phyloP scores from a whole-genome alignment of 345 rosid genomes.

The Psidium friedrichsthalianum region DNA sequence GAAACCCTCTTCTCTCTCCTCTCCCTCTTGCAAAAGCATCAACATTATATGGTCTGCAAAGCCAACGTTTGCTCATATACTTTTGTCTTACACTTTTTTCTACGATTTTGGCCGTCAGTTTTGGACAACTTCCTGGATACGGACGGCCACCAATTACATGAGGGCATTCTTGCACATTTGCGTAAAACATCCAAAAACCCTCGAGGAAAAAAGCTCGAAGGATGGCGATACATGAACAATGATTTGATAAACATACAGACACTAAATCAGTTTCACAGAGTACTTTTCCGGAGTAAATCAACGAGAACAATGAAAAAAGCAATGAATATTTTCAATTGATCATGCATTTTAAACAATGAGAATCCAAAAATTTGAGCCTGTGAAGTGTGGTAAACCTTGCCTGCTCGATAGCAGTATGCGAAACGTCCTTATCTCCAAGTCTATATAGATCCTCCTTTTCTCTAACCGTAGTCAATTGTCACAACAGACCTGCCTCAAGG shows the following conservation, averaged over 20 bases:
- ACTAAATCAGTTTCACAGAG: background rate
- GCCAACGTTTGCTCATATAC: background rate
- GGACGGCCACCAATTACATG: no score
- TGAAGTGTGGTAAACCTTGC: background rate
- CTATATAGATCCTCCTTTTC: background rate
- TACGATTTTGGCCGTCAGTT: no score
- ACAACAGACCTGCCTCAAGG: constrained; percentile 88
- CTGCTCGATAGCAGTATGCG: background rate
- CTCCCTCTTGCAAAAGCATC: no score
- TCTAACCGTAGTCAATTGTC: constrained; percentile 10
- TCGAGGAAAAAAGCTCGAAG: background rate
- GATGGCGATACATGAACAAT: background rate
- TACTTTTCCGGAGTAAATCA: background rate
- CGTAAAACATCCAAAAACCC: background rate
- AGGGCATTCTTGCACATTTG: background rate
- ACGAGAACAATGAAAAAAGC: background rate
- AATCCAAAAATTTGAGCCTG: background rate
- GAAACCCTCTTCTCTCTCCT: no score
- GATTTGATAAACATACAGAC: background rate
- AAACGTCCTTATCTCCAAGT: constrained; percentile 11
- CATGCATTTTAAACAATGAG: background rate
- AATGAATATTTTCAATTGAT: background rate
- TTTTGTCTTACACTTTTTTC: background rate
- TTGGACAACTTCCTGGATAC: no score
- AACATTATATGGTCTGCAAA: no score